Percentiles rank a stretch among this genome's conserved stretches.
phyloP scores from a whole-genome alignment of 768 basidiomycete species.

The Paxillus involutus region DNA sequence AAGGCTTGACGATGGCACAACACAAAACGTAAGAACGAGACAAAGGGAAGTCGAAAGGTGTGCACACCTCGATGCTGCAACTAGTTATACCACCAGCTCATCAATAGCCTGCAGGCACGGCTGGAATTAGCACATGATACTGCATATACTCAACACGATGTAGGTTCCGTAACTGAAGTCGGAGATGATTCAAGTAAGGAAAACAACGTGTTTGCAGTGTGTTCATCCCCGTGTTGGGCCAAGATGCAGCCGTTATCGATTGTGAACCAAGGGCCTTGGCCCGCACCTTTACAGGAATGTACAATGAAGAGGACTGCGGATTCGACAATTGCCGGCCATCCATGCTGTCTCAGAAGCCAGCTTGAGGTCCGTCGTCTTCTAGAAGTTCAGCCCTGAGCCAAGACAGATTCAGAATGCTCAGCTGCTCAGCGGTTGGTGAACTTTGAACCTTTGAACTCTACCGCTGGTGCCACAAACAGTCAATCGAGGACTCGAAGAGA shows the following conservation, averaged over 20 bases:
- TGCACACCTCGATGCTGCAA: slow-evolving; percentile 11
- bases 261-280: background rate
- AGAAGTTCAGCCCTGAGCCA: no score
- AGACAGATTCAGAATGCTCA: no score
- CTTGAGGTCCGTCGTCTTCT: no score
- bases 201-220: slow-evolving; percentile 22
- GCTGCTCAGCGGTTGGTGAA: no score
- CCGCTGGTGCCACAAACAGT: no score
- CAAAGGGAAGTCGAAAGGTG: slow-evolving; percentile 15
- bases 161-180: slow-evolving; percentile 2
- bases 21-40: slow-evolving; percentile 1
- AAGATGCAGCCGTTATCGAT: slow-evolving; percentile 1
- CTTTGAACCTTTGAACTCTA: no score
- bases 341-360: no score
- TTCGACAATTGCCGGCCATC: background rate
- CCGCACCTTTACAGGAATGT: background rate
- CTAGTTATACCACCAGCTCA: slow-evolving; percentile 8
- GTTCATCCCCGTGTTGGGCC: slow-evolving; percentile 1
- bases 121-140: background rate
- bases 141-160: slow-evolving; percentile 8
- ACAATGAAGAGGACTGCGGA: background rate
- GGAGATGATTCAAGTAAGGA: slow-evolving; percentile 23
- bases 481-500: no score
- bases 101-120: slow-evolving; percentile 3
- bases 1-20: background rate